Percentiles rank a stretch among this genome's conserved stretches.
Conservation (phyloP, 2,329 filamentous ascomycete species). For the Bipolaris victoriae region DNA sequence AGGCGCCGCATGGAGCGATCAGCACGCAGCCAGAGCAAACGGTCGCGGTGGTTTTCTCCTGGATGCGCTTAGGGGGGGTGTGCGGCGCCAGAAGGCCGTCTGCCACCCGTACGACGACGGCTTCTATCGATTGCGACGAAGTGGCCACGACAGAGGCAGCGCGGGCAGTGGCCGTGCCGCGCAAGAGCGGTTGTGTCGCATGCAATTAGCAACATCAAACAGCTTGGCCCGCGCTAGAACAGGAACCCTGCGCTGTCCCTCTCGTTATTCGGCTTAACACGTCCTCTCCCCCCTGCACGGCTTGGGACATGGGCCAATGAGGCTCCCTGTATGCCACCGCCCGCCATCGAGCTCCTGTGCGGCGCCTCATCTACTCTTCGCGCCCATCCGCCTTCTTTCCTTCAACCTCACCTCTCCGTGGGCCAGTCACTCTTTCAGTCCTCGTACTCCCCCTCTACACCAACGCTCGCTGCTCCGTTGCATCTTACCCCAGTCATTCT, state of each 20-base stretch:
- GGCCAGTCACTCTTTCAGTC: conserved; percentile 43
- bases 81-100: neutral
- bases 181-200: conserved; percentile 1
- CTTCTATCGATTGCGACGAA: conserved; percentile 15
- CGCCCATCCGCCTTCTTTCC: conserved; percentile 35
- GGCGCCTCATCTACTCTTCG: conserved; percentile 45
- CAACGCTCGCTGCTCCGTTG: conserved; percentile 28
- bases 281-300: conserved; percentile 32
- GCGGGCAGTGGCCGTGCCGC: neutral
- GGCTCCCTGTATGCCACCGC: conserved; percentile 31
- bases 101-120: conserved; percentile 16
- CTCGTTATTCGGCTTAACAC: conserved; percentile 22
- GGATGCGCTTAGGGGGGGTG: conserved; percentile 16
- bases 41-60: conserved; percentile 27
- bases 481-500: conserved; percentile 51
- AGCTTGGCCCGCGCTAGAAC: conserved; percentile 29
- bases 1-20: conserved; percentile 15
- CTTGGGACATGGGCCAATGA: conserved; percentile 26
- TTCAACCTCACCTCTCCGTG: conserved; percentile 40
- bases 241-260: conserved; percentile 15
- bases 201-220: conserved; percentile 33
- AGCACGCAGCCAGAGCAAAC: conserved; percentile 29
- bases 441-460: conserved; percentile 17
- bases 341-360: conserved; percentile 29
- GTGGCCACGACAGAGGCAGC: neutral